Base-by-base conservation (phyloP, 1,139 yeast species). In the Pichia sp. region DNA sequence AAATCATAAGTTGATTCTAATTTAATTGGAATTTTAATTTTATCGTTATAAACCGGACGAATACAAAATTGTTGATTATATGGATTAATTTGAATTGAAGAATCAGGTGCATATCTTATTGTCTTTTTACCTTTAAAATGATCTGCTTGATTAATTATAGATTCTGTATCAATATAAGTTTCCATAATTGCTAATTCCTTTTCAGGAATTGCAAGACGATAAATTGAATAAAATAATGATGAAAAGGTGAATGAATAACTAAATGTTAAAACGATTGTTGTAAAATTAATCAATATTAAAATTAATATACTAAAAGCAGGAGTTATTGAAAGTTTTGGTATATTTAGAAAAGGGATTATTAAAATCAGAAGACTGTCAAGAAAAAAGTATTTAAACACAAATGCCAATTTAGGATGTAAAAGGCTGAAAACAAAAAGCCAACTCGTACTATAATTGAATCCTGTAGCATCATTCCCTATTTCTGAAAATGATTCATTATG, bases 81-180 rank as follows among this genome's bases (percentile, higher is more conserved):
- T 2, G 97, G 97, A 53, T 90, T 87, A 59, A 94, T 69, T 55
- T 73, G 70, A 3, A 95, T 96, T 0, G 95, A 82, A 36, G 95
- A 85, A 60, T 92, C 97, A 0, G 98, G 98, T 36, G 94, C 68
- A 54, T 86, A 86, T 55, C 90, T 85, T 53, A 92, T 83, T 2
- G 92, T 85, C 58, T 86, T 85, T 46, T 78, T 79, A 41, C 97
- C 98, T 55, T 78, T 82, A 59, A 92, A 84, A 60, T 89, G 95
- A 3, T 82, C 68, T 30, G 86, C 75, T 46, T 82, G 72, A 55
- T 87, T 86, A 24, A 75, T 58, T 7, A 80, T 66, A 46, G 67
- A 59, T n/a, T 62, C 61, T 1, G 71, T 55, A 40, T 63, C 66
- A 6, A 73, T 68, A 12, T 71, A 59, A 41, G 73, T 74, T 20